These are phyloP conservation scores for Mycena leptocephala DNA, from an alignment of 768 basidiomycete genomes.

Conservation along the genomic window DNA sequence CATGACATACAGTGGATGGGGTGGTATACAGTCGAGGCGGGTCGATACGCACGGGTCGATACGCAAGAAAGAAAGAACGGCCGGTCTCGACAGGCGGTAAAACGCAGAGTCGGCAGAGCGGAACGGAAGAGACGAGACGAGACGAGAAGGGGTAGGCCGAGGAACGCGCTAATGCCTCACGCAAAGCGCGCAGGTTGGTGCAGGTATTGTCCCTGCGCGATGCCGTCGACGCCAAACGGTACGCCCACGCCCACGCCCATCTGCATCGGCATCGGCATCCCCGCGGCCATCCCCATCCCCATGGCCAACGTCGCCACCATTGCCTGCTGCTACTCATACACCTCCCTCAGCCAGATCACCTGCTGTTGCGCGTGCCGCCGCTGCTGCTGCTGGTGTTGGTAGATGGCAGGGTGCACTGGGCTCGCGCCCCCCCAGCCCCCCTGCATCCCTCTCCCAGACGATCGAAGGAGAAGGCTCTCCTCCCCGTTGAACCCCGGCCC, in stretches of 20 bases:
- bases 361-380: not conserved
- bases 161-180: too few species aligned
- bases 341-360: not conserved
- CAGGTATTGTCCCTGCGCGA: conserved; percentile 15
- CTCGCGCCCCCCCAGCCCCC: conserved; percentile 12
- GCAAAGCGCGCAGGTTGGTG: conserved; percentile 11
- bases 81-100: too few species aligned
- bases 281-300: not conserved
- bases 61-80: too few species aligned
- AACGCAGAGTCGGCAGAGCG: not conserved
- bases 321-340: too few species aligned
- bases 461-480: not conserved
- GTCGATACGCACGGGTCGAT: too few species aligned
- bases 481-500: not conserved
- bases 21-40: too few species aligned
- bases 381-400: too few species aligned
- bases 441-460: not conserved
- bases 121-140: not conserved
- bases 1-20: not conserved
- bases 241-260: too few species aligned
- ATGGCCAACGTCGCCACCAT: not conserved
- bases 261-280: not conserved
- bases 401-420: conserved; percentile 9
- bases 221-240: too few species aligned
- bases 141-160: not conserved